Base-by-base conservation (phyloP, 2,329 filamentous ascomycete species). In the Penicillium sp. region DNA sequence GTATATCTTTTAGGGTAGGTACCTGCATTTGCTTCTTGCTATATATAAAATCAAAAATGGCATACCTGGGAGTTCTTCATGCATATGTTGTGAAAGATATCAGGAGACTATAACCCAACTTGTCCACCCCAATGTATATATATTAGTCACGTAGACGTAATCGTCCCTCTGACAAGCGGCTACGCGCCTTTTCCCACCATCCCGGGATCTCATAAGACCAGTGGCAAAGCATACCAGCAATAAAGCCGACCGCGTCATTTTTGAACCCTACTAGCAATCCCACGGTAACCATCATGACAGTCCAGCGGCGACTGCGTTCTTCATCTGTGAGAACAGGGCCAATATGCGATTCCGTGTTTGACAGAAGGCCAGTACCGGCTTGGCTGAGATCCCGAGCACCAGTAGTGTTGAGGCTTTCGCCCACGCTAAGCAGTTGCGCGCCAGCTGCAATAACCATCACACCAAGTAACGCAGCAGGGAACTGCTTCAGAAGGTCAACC, bases 381-480 rank as follows among this genome's bases (percentile, higher is more conserved):
- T 82, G 71, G 50, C 74, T 73, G 25, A 86, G 75, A 77, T 81
- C 82, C 66, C 78, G 81, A 63, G 88, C 88, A 75, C 73, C 84
- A 1, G 83, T 84, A n/a, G 89, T 84, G 67, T 96, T 95, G 36
- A 97, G 77, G 56, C 86, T 89, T 69, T 92, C 88, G 0, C 90
- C 92, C 0, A 94, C 92, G 67, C 89, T 89, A 22, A 89, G 88
- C 14, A 97, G 79, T 73, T 97, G 93, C 42, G 97, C 77, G 0
- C 93, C 94, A 0, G 93, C 90, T 0, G 91, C 92, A 28, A 97
- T 80, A 2, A 97, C 91, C 84, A 97, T 91, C 53, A 97, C 82
- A 0, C 91, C 91, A 0, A 97, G 79, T 0, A 97, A 74, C 3
- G 85, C 84, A 58, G 83, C 85, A 0, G 94, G 93, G 66, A 96